Percentiles rank a stretch among this genome's conserved stretches.
These are phyloP conservation scores for Rhynchosporium secalis DNA, from an alignment of 2,329 filamentous ascomycete genomes.

Conservation along the genomic window DNA sequence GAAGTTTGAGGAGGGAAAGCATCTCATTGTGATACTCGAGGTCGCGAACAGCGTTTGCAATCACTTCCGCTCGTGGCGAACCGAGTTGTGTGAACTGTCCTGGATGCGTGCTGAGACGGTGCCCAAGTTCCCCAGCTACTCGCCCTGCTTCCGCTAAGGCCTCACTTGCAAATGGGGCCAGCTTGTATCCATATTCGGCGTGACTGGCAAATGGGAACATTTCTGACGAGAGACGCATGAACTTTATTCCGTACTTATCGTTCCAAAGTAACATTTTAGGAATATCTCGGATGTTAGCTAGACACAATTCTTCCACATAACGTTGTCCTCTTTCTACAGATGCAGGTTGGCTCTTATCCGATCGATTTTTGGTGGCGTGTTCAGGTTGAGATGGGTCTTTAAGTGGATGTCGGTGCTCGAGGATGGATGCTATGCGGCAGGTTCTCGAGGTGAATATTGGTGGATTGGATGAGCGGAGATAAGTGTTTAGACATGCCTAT, in stretches of 20 bases:
- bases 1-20: constrained; percentile 73
- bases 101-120: constrained; percentile 86
- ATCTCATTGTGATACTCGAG: constrained; percentile 87
- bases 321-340: constrained; percentile 65
- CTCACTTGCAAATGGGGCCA: constrained; percentile 80
- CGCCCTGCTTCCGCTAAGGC: constrained; percentile 73
- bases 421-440: constrained; percentile 84
- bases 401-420: constrained; percentile 84
- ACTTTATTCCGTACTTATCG: constrained; percentile 85
- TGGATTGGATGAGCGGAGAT: constrained; percentile 76
- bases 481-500: constrained; percentile 88
- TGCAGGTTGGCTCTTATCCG: constrained; percentile 70
- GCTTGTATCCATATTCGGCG: constrained; percentile 78
- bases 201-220: constrained; percentile 98
- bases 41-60: constrained; percentile 75
- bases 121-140: constrained; percentile 74
- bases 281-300: constrained; percentile 82
- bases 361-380: constrained; percentile 82
- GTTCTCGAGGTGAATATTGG: constrained; percentile 90
- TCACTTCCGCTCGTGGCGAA: constrained; percentile 75
- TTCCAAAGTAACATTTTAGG: constrained; percentile 90
- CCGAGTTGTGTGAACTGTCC: constrained; percentile 92
- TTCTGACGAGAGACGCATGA: constrained; percentile 88
- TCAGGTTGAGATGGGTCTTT: constrained; percentile 73
- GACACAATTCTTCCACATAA: constrained; percentile 74